A percentile compares a stretch with the other conserved stretches of the same genome.
These are phyloP conservation scores for Fusarium denticulatum DNA, from an alignment of 2,329 filamentous ascomycete genomes.

Conservation along the genomic window DNA sequence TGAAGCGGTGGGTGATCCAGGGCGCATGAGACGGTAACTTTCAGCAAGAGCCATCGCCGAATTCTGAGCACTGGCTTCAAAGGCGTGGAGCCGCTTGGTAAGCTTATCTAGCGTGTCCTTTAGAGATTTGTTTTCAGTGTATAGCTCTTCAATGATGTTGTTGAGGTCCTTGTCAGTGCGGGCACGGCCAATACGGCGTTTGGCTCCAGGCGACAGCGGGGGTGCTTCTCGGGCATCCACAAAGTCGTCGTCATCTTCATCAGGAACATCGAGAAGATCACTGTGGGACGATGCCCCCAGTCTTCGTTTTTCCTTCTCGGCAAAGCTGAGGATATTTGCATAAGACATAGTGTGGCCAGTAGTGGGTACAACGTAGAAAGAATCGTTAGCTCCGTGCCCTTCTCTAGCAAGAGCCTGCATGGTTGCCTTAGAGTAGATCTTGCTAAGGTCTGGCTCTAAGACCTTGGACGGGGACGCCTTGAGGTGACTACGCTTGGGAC, in stretches of 20 bases:
- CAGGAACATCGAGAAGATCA: conserved; percentile 59
- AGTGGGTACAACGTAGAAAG: conserved; percentile 94
- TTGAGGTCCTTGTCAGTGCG: conserved; percentile 57
- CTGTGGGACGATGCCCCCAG: conserved; percentile 61
- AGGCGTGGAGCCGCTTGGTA: conserved; percentile 87
- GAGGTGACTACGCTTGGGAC: conserved; percentile 52
- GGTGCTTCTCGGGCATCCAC: conserved; percentile 83
- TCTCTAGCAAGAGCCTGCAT: conserved; percentile 80
- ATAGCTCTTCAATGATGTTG: conserved; percentile 87
- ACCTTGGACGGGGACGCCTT: conserved; percentile 47
- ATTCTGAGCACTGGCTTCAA: conserved; percentile 91
- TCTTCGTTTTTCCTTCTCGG: conserved; percentile 72
- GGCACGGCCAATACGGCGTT: conserved; percentile 53
- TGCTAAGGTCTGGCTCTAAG: conserved; percentile 75
- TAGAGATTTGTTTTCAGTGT: conserved; percentile 86
- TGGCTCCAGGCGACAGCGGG: conserved; percentile 55
- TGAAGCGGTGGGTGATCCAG: conserved; percentile 60
- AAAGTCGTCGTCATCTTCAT: conserved; percentile 85
- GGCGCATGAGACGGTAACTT: conserved; percentile 73
- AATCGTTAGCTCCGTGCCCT: conserved; percentile 72
- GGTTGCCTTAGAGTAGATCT: conserved; percentile 86
- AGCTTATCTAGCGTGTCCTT: conserved; percentile 88
- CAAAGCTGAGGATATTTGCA: conserved; percentile 82
- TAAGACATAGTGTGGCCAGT: conserved; percentile 93
- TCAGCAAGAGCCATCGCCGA: conserved; percentile 87